Conservation (phyloP, 495 filamentous ascomycete genomes). For the Daldinia loculata region DNA sequence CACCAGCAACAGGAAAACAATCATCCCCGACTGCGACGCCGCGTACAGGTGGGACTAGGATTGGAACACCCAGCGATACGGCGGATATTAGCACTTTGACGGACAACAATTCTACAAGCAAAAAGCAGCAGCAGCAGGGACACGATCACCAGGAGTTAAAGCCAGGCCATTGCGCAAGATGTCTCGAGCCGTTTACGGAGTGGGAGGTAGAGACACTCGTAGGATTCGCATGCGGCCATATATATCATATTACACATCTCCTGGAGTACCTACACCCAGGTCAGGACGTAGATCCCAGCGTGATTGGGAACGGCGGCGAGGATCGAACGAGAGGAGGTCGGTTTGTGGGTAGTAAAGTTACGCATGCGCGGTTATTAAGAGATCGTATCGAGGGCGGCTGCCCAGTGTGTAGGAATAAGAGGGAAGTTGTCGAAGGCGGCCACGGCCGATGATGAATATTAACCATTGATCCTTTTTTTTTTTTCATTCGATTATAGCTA, state of each 20-base stretch:
- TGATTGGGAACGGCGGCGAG: slow-evolving; percentile 52
- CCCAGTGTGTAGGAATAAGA: slow-evolving; percentile 64
- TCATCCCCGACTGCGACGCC: slow-evolving; percentile 42
- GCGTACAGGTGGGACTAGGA: slow-evolving; percentile 45
- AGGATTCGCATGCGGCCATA: slow-evolving; percentile 90
- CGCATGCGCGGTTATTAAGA: slow-evolving; percentile 79
- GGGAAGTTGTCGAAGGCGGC: slow-evolving; percentile 35
- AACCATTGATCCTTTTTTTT: background rate
- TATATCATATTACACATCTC: slow-evolving; percentile 88
- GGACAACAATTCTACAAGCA: slow-evolving; percentile 17
- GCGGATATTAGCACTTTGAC: slow-evolving; percentile 45
- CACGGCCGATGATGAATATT: slow-evolving; percentile 1
- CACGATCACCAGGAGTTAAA: slow-evolving; percentile 43
- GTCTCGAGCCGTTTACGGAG: slow-evolving; percentile 65
- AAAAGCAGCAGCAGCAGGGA: slow-evolving; percentile 24
- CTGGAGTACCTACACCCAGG: slow-evolving; percentile 60
- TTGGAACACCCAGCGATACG: slow-evolving; percentile 41
- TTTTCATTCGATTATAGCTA: slow-evolving; percentile 3
- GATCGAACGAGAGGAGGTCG: slow-evolving; percentile 44
- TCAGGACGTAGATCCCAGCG: slow-evolving; percentile 42
- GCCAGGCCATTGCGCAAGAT: slow-evolving; percentile 69
- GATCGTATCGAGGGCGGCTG: slow-evolving; percentile 76
- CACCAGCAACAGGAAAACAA: slow-evolving; percentile 18
- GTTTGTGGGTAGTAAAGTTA: slow-evolving; percentile 85
- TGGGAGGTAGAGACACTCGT: slow-evolving; percentile 80